These are phyloP conservation scores for Cajanus cajan DNA, from an alignment of 306 rosid genomes.

Conservation along the genomic window DNA sequence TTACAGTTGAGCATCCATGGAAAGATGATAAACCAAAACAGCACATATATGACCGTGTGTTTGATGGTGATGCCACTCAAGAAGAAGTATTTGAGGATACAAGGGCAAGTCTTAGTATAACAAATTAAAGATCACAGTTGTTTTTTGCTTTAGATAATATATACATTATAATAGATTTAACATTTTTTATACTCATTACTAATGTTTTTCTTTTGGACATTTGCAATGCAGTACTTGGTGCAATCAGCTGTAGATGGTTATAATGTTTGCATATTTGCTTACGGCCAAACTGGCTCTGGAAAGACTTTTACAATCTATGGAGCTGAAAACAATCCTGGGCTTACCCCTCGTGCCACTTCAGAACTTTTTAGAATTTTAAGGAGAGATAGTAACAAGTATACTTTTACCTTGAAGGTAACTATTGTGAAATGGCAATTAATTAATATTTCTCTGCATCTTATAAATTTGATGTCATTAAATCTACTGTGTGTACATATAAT, in stretches of 20 bases:
- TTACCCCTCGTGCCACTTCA: slow-evolving; percentile 76
- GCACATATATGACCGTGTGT: slow-evolving; percentile 79
- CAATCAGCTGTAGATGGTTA: slow-evolving; percentile 91
- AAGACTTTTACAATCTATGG: slow-evolving; percentile 92
- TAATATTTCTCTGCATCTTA: neutral
- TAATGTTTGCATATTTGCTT: slow-evolving; percentile 93
- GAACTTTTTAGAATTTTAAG: slow-evolving; percentile 74
- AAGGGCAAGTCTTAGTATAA: slow-evolving; percentile 58
- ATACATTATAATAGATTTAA: neutral
- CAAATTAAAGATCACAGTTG: neutral
- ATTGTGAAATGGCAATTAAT: neutral
- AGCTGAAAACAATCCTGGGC: slow-evolving; percentile 71
- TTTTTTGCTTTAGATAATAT: neutral
- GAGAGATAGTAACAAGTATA: slow-evolving; percentile 68
- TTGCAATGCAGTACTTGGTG: slow-evolving; percentile 73
- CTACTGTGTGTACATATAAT: neutral
- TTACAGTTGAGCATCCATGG: slow-evolving; percentile 92
- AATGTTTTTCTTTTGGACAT: slow-evolving; percentile 16
- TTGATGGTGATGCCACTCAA: slow-evolving; percentile 71
- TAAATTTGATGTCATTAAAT: neutral
- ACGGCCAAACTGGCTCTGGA: slow-evolving; percentile 97
- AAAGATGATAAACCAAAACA: slow-evolving; percentile 80
- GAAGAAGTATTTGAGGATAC: slow-evolving; percentile 92
- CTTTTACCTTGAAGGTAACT: slow-evolving; percentile 81
- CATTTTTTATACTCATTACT: neutral